Conservation (phyloP, 208 protist genomes). For the Leishmania guyanensis region DNA sequence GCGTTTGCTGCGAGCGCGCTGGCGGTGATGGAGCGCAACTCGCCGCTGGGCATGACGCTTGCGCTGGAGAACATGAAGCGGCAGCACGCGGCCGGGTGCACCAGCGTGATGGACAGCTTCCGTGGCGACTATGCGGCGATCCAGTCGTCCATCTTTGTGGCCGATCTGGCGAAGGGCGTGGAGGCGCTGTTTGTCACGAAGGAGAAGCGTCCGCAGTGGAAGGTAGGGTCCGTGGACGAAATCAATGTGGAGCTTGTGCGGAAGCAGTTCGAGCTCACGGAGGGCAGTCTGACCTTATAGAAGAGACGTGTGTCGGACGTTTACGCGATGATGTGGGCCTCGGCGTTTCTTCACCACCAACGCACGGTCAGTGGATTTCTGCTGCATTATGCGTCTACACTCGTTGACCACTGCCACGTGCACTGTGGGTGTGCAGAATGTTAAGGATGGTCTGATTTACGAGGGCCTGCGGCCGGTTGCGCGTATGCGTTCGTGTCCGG, state of each 20-base stretch:
- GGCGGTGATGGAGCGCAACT: constrained; percentile 41
- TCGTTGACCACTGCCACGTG: too few relatives aligned
- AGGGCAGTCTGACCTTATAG: too few relatives aligned
- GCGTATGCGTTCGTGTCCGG: too few relatives aligned
- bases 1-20: constrained; percentile 44
- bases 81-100: constrained; percentile 11
- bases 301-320: too few relatives aligned
- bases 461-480: too few relatives aligned
- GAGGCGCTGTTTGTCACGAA: constrained; percentile 48
- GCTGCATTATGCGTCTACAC: too few relatives aligned
- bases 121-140: constrained; percentile 40
- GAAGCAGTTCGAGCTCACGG: not conserved
- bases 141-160: constrained; percentile 4
- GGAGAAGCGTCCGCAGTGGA: constrained; percentile 45
- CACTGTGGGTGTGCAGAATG: too few relatives aligned
- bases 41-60: constrained; percentile 56
- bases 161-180: constrained; percentile 56
- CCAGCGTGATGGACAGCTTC: constrained; percentile 14
- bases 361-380: not conserved
- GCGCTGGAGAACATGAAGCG: constrained; percentile 51
- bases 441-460: too few relatives aligned
- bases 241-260: constrained; percentile 24
- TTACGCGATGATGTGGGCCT: too few relatives aligned
- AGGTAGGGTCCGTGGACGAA: constrained; percentile 35
- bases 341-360: too few relatives aligned